Percentiles rank a stretch among this genome's conserved stretches.
These are phyloP conservation scores for Cornus florida DNA, from an alignment of 148 eudicot species.

Conservation along the genomic window DNA sequence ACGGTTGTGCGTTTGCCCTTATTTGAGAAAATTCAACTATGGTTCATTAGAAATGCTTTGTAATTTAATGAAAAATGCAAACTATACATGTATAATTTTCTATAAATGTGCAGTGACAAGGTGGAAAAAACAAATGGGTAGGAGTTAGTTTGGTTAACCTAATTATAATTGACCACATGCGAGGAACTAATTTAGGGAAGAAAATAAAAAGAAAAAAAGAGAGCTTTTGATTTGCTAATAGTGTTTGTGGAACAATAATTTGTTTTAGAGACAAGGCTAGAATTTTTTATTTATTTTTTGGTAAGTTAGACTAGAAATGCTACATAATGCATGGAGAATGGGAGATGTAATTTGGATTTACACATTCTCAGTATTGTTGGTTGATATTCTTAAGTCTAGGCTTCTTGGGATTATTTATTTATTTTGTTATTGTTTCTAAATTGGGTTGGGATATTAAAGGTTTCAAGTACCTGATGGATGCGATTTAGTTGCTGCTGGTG, in stretches of 20 bases:
- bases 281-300: too few species aligned
- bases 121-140: not conserved
- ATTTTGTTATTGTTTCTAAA: not conserved
- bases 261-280: not conserved
- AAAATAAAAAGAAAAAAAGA: not conserved
- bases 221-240: not conserved
- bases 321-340: not conserved
- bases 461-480: constrained; percentile 83
- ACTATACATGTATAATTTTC: not conserved
- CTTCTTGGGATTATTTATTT: not conserved
- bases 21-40: not conserved
- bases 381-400: not conserved
- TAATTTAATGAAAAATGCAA: not conserved
- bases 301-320: not conserved
- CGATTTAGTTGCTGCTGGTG: constrained; percentile 87
- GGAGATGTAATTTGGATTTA: not conserved
- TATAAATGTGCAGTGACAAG: not conserved
- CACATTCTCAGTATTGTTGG: not conserved
- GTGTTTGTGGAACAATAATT: not conserved
- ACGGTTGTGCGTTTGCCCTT: too few species aligned
- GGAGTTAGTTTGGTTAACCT: too few species aligned
- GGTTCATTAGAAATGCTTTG: not conserved
- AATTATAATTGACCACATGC: not conserved
- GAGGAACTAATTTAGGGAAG: not conserved
- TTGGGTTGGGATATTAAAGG: constrained; percentile 41